These are phyloP conservation scores for Aureobasidium sp. DNA, from an alignment of 2,329 filamentous ascomycete genomes.

Conservation along the genomic window DNA sequence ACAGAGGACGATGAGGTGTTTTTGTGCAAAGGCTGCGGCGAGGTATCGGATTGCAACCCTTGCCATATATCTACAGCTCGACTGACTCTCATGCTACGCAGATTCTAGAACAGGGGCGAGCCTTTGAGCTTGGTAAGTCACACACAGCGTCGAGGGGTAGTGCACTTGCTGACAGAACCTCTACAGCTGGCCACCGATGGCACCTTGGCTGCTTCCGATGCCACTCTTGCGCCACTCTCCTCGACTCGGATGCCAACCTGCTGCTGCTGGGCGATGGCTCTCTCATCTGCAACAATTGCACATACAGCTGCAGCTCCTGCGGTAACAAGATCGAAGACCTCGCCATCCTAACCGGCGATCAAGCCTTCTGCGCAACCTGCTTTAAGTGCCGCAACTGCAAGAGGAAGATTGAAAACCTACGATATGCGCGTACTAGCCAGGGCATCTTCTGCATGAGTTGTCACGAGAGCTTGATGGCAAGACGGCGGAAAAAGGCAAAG, in stretches of 20 bases:
- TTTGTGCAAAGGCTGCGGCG: constrained; percentile 87
- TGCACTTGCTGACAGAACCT: constrained; percentile 25
- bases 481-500: constrained; percentile 79
- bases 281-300: constrained; percentile 98
- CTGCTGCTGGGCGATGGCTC: constrained; percentile 95
- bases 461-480: constrained; percentile 92
- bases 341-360: constrained; percentile 93
- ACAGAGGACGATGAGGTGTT: constrained; percentile 70
- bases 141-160: constrained; percentile 14
- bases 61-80: not conserved
- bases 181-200: constrained; percentile 84
- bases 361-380: constrained; percentile 95
- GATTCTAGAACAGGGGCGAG: constrained; percentile 98
- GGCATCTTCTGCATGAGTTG: constrained; percentile 99
- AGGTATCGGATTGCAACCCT: constrained; percentile 46
- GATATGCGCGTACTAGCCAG: constrained; percentile 94
- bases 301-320: constrained; percentile 96
- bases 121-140: constrained; percentile 82
- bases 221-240: constrained; percentile 87
- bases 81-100: constrained; percentile 31
- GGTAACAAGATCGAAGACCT: constrained; percentile 97
- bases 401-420: constrained; percentile 94
- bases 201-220: constrained; percentile 98
- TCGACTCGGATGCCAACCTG: constrained; percentile 97
- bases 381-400: constrained; percentile 98